Percentiles rank a stretch among this genome's conserved stretches.
These are phyloP conservation scores for Paracoccidioides lutzii DNA, from an alignment of 2,329 filamentous ascomycete genomes.

Conservation along the genomic window DNA sequence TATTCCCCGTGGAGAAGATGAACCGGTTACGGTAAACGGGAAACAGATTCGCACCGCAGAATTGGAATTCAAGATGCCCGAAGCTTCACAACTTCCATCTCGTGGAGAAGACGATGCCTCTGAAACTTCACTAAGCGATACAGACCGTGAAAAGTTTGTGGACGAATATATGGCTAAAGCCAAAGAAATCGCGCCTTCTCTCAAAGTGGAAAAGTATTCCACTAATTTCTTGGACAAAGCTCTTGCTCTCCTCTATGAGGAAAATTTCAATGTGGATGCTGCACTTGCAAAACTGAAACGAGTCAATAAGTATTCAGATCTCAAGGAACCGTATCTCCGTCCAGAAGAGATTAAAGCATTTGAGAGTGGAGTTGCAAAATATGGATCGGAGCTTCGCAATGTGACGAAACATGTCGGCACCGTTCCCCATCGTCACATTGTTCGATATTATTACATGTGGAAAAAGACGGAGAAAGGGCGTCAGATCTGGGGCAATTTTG, in stretches of 20 bases:
- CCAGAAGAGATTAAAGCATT: constrained; percentile 76
- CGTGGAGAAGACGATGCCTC: constrained; percentile 32
- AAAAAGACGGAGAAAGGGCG: constrained; percentile 82
- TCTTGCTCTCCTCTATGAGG: constrained; percentile 56
- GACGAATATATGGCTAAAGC: constrained; percentile 65
- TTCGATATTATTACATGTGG: constrained; percentile 95
- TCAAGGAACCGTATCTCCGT: constrained; percentile 74
- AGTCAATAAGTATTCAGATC: constrained; percentile 52
- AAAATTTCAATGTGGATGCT: constrained; percentile 56
- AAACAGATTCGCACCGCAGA: constrained; percentile 64
- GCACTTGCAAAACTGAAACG: constrained; percentile 59
- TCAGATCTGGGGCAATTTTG: constrained; percentile 80
- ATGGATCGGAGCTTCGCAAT: constrained; percentile 74
- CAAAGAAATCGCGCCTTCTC: constrained; percentile 48
- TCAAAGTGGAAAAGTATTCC: constrained; percentile 60
- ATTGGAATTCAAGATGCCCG: constrained; percentile 65
- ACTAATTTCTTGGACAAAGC: constrained; percentile 85
- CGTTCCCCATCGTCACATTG: constrained; percentile 64
- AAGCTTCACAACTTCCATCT: constrained; percentile 34
- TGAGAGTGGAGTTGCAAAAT: constrained; percentile 80
- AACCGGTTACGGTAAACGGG: constrained; percentile 45
- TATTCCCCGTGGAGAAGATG: constrained; percentile 69
- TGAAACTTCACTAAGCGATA: constrained; percentile 22
- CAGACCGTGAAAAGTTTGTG: constrained; percentile 45
- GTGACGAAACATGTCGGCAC: constrained; percentile 74